A percentile compares a stretch with the other conserved stretches of the same genome.
Conservation (phyloP, 768 basidiomycete genomes). For the Austroboletus festivus region DNA sequence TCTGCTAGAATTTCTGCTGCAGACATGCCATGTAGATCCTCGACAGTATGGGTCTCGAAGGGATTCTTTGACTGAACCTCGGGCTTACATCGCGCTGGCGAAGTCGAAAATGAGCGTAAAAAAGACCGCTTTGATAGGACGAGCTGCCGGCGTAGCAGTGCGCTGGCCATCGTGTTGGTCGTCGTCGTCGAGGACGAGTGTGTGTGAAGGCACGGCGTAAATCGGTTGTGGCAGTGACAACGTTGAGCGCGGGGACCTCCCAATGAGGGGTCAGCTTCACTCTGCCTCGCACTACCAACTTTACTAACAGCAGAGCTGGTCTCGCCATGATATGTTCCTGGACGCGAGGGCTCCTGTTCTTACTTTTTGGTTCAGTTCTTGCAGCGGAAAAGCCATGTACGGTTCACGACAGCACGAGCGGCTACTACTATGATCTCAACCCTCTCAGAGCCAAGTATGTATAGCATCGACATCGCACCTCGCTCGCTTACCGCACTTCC, state of each 20-base stretch:
- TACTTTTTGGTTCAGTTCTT: conserved; percentile 8
- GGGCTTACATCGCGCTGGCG: conserved; percentile 20
- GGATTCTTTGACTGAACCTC: conserved; percentile 40
- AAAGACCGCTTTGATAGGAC: conserved; percentile 30
- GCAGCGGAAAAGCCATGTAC: conserved; percentile 61
- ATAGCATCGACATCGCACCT: background rate
- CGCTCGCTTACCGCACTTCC: conserved; percentile 11
- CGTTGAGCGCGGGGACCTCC: conserved; percentile 15
- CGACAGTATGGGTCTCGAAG: conserved; percentile 71
- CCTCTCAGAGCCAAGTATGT: conserved; percentile 56
- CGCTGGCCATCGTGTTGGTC: conserved; percentile 54
- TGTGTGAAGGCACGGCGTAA: conserved; percentile 17
- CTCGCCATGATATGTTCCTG: conserved; percentile 3
- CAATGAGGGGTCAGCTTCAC: conserved; percentile 19
- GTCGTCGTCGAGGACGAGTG: conserved; percentile 22
- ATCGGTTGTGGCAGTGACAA: conserved; percentile 27
- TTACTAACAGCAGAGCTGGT: background rate
- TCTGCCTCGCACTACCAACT: conserved; percentile 13
- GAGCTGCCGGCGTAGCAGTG: conserved; percentile 61
- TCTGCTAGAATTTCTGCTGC: conserved; percentile 81
- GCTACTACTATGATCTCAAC: conserved; percentile 68
- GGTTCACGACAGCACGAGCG: conserved; percentile 42
- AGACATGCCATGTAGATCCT: conserved; percentile 79
- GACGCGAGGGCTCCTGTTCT: background rate
- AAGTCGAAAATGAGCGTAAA: conserved; percentile 27